Evolutionary conservation across 441 rosid species (phyloP).

Genomic region (Geranium incanum): DNA sequence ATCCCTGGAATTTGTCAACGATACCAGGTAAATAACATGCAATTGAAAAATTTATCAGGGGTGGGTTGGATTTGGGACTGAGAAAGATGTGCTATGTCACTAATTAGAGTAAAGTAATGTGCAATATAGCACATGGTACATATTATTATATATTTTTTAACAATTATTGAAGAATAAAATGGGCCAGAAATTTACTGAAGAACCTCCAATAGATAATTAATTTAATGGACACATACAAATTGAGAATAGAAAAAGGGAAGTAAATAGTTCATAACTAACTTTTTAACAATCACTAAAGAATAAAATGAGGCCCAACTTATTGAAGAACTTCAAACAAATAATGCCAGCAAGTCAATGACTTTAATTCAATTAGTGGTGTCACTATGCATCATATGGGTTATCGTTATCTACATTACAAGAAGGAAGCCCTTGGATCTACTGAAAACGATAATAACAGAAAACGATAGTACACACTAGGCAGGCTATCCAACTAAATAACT

Average conservation of each 20-base stretch:
- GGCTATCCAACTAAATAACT: constrained; percentile 4
- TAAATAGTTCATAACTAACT: neutral
- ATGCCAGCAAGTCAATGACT: neutral
- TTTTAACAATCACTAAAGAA: constrained; percentile 1
- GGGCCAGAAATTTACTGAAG: neutral
- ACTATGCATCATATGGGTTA: constrained; percentile 5
- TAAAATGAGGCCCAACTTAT: neutral
- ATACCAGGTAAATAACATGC: constrained; percentile 1
- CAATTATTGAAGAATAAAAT: neutral
- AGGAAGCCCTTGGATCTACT: constrained; percentile 4
- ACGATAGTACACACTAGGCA: neutral
- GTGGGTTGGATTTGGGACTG: too few species aligned
- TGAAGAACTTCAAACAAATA: neutral
- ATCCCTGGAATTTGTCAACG: constrained; percentile 40
- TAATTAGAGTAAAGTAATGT: too few species aligned
- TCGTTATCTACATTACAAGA: neutral
- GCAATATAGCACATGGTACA: neutral
- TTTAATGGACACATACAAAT: neutral
- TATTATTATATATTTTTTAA: neutral
- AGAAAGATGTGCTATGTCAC: too few species aligned
- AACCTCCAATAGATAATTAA: neutral
- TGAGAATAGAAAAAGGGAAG: neutral
- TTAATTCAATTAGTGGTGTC: constrained; percentile 1
- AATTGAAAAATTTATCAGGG: too few species aligned
- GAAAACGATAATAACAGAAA: constrained; percentile 6